A percentile compares a stretch with the other conserved stretches of the same genome.
These are phyloP conservation scores for Botrytis cinerea DNA, from an alignment of 2,329 filamentous ascomycete species.

Conservation along the genomic window DNA sequence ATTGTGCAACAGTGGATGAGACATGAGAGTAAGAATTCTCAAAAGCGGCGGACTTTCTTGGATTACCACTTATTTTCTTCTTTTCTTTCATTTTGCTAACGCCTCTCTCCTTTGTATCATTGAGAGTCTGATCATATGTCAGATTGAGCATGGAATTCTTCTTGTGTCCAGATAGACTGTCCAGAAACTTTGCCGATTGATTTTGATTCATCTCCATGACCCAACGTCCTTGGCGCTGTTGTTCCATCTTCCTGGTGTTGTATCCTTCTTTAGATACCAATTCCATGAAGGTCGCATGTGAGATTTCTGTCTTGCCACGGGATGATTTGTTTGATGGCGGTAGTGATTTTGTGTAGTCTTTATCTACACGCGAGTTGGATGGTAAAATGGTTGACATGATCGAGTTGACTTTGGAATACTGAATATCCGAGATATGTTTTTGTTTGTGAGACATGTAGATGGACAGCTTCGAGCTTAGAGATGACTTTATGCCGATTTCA, in stretches of 20 bases:
- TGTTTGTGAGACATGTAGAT: background rate
- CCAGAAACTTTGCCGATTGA: background rate
- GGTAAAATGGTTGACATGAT: no score
- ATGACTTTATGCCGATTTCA: background rate
- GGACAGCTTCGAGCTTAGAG: background rate
- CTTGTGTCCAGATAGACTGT: background rate
- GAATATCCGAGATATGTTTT: background rate
- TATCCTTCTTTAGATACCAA: background rate
- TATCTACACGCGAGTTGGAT: background rate
- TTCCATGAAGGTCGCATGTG: background rate
- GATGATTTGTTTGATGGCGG: rapidly evolving
- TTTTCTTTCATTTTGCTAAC: background rate
- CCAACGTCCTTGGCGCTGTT: background rate
- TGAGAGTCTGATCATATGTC: background rate
- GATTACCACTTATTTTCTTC: background rate
- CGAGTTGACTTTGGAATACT: background rate
- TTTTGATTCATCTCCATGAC: background rate
- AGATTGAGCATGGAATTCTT: background rate
- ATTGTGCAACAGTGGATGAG: background rate
- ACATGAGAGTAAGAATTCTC: background rate
- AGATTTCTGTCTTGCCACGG: background rate
- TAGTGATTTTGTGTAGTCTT: background rate
- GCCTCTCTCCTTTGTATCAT: background rate
- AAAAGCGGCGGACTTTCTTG: background rate
- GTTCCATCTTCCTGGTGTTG: background rate